Evolutionary conservation across 371 early-diverging fungal species (phyloP).

Genomic region (Dipsacomyces acuminosporus): DNA sequence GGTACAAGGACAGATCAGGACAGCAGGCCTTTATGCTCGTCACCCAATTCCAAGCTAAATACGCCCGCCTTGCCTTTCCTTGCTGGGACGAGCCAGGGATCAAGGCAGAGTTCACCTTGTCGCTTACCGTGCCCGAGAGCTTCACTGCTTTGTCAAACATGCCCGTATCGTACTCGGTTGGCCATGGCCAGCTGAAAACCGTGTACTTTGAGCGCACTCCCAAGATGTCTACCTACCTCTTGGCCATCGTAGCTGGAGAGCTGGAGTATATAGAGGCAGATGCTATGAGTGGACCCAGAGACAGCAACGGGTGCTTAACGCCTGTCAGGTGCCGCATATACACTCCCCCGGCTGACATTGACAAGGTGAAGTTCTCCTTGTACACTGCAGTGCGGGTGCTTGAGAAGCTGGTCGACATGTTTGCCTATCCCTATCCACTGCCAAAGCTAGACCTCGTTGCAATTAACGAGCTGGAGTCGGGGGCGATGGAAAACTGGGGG

Average conservation of each 20-base stretch:
- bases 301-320: conserved; percentile 19
- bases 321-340: conserved; percentile 64
- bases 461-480: conserved; percentile 84
- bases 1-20: conserved; percentile 61
- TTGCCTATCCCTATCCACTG: conserved; percentile 77
- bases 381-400: conserved; percentile 66
- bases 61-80: conserved; percentile 86
- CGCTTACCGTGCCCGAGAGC: conserved; percentile 62
- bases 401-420: conserved; percentile 75
- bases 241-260: conserved; percentile 88
- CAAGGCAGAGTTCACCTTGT: conserved; percentile 88
- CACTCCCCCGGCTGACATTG: conserved; percentile 61
- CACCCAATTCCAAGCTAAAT: conserved; percentile 93
- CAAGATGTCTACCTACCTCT: conserved; percentile 86
- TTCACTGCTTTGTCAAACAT: conserved; percentile 84
- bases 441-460: conserved; percentile 90
- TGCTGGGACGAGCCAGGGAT: conserved; percentile 88
- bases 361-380: conserved; percentile 72
- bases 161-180: conserved; percentile 49
- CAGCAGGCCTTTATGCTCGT: conserved; percentile 64
- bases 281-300: conserved; percentile 4
- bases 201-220: conserved; percentile 78
- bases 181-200: conserved; percentile 26
- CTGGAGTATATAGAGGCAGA: conserved; percentile 78
- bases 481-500: conserved; percentile 97